Conservation (phyloP, 768 basidiomycete genomes). For the Pisolithus sp. region DNA sequence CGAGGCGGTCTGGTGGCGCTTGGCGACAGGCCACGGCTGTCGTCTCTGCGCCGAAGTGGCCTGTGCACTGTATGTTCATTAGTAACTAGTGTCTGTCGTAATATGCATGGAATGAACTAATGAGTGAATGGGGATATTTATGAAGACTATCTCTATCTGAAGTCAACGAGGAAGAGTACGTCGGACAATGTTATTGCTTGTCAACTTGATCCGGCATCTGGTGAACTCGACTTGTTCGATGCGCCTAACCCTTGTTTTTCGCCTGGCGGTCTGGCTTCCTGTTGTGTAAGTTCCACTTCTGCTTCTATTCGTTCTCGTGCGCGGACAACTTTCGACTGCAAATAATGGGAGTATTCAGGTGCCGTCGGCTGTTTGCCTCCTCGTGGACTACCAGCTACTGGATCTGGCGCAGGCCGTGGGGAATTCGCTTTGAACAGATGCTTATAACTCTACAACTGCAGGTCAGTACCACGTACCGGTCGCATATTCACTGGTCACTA, state of each 20-base stretch:
- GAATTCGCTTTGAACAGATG: constrained; percentile 88
- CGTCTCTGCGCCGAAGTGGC: background rate
- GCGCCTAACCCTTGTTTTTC: constrained; percentile 13
- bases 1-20: too few relatives aligned
- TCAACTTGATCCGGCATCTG: constrained; percentile 16
- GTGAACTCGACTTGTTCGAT: constrained; percentile 13
- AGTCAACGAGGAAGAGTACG: constrained; percentile 10
- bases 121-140: constrained; percentile 21
- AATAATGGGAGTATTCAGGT: constrained; percentile 74
- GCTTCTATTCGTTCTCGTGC: constrained; percentile 94
- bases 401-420: constrained; percentile 51
- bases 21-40: too few relatives aligned
- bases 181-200: background rate
- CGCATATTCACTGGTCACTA: background rate
- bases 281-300: constrained; percentile 41
- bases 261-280: constrained; percentile 12
- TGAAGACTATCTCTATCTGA: constrained; percentile 13
- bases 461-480: constrained; percentile 1
- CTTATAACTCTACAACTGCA: constrained; percentile 72
- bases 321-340: constrained; percentile 95
- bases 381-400: constrained; percentile 30
- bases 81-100: constrained; percentile 9
- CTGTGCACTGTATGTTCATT: constrained; percentile 7
- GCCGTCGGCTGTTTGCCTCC: constrained; percentile 38
- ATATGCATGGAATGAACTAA: constrained; percentile 11